Percentiles rank a stretch among this genome's conserved stretches.
phyloP scores from a whole-genome alignment of 2,329 filamentous ascomycete species.

The Fusarium palustre region DNA sequence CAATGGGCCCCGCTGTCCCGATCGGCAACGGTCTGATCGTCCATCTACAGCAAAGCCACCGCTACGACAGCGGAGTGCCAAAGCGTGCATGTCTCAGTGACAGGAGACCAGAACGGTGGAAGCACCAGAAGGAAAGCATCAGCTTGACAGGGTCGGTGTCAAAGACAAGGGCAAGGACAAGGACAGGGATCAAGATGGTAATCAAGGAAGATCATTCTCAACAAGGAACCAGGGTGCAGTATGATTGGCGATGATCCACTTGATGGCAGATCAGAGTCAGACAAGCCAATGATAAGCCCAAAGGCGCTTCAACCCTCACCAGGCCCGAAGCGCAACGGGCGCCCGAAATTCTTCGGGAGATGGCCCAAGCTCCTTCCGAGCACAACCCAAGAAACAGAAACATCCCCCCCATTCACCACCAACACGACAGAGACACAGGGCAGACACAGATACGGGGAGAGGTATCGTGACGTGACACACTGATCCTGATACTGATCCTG shows the following conservation, averaged over 20 bases:
- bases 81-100: slow-evolving; percentile 25
- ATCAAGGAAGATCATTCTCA: slow-evolving; percentile 33
- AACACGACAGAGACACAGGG: no score
- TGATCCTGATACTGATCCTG: no score
- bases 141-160: slow-evolving; percentile 26
- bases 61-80: slow-evolving; percentile 5
- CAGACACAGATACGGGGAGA: no score
- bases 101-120: slow-evolving; percentile 39
- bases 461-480: slow-evolving; percentile 30
- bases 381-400: slow-evolving; percentile 5
- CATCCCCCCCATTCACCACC: background rate
- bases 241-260: slow-evolving; percentile 1
- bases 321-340: slow-evolving; percentile 40
- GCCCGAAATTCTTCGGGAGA: slow-evolving; percentile 46
- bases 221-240: slow-evolving; percentile 22
- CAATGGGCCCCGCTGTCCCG: slow-evolving; percentile 20
- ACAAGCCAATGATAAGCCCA: slow-evolving; percentile 9
- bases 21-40: slow-evolving; percentile 35
- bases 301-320: background rate
- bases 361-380: slow-evolving; percentile 18
- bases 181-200: slow-evolving; percentile 8
- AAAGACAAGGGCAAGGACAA: slow-evolving; percentile 21
- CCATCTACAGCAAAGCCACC: slow-evolving; percentile 11
- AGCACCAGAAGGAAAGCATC: slow-evolving; percentile 31
- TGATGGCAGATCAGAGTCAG: slow-evolving; percentile 18